Evolutionary conservation across 129 eudicot species (phyloP), one percentile per base, ranked within the genome.

Genomic region (Tanacetum coccineum): DNA sequence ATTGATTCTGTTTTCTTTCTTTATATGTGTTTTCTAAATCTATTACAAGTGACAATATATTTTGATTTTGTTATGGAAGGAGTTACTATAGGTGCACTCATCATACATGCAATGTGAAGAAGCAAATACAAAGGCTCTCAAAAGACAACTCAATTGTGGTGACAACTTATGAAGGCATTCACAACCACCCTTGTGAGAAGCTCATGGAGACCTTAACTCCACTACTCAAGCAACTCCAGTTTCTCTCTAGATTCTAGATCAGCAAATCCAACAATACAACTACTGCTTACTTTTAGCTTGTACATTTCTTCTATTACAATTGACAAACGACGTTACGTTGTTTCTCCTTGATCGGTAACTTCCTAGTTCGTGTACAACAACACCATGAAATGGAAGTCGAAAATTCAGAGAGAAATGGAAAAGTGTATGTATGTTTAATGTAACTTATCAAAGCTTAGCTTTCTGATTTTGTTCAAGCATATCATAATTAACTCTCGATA

Each of bases 61-160:
- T 68, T 74, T 13, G n/a, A 12, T 30, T 28, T 66, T 71, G 50
- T 51, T n/a, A 57, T 66, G 67, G 14, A 63, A 92, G 98, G 98
- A 93, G 98, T 78, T 93, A 93, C 69, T 93, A 93, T 66, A 78
- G 98, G 40, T 93, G 98, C 75, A 93, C 98, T 9, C 96, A 93
- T 56, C 98, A 88, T 62, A 88, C 98, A 70, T 93, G 98, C 98
- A 86, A 88, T 57, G 98, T 93, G 81, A 93, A 93, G 96, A 93
- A 93, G 78, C 98, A 93, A 76, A 93, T 93, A 59, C 98, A 93
- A 68, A 79, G 98, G 67, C 95, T 81, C 8, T 84, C 96, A 28
- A 93, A 85, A 66, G 98, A 93, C 70, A 83, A 77, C 62, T 70
- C 89, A 21, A 74, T 93, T 53, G 98, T 93, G 25, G 96, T 93